Conservation (phyloP, 2,329 filamentous ascomycete genomes). For the Aureobasidium vineae region DNA sequence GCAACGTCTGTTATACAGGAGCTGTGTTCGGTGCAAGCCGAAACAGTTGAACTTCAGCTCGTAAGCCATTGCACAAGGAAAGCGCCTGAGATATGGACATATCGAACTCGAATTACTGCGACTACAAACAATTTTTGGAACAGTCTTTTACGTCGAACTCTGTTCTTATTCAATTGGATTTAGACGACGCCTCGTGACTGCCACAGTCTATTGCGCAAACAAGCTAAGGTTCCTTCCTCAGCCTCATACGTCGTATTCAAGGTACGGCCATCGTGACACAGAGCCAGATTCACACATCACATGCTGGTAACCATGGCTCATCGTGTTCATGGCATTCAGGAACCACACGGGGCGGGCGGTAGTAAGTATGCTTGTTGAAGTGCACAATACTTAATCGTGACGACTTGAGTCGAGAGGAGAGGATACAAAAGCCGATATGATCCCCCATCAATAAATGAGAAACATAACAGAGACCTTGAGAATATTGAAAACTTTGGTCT, state of each 20-base stretch:
- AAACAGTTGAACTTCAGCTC: conserved; percentile 20
- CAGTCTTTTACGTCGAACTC: neutral
- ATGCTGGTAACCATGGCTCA: conserved; percentile 15
- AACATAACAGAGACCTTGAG: conserved; percentile 11
- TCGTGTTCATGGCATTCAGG: conserved; percentile 1
- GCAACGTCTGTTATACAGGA: neutral
- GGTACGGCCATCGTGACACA: neutral
- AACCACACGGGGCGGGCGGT: conserved; percentile 7
- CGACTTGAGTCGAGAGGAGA: neutral
- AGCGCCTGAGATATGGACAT: neutral
- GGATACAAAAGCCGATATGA: conserved; percentile 18
- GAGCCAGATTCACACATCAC: conserved; percentile 9
- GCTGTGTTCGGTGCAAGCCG: neutral
- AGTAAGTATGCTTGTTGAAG: neutral
- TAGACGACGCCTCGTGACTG: conserved; percentile 8
- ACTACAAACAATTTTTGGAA: neutral
- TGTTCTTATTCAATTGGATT: neutral
- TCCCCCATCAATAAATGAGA: conserved; percentile 4
- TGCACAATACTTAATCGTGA: neutral
- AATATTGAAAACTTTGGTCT: conserved; percentile 3
- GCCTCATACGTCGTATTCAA: conserved; percentile 21
- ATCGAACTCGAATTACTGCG: neutral
- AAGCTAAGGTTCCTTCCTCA: conserved; percentile 9
- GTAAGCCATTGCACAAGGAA: neutral
- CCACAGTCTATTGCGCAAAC: neutral